Evolutionary conservation across 106 monocot genomes (phyloP), one percentile per base, ranked within the genome.

Genomic region (Alisma plantagoaquatica): DNA sequence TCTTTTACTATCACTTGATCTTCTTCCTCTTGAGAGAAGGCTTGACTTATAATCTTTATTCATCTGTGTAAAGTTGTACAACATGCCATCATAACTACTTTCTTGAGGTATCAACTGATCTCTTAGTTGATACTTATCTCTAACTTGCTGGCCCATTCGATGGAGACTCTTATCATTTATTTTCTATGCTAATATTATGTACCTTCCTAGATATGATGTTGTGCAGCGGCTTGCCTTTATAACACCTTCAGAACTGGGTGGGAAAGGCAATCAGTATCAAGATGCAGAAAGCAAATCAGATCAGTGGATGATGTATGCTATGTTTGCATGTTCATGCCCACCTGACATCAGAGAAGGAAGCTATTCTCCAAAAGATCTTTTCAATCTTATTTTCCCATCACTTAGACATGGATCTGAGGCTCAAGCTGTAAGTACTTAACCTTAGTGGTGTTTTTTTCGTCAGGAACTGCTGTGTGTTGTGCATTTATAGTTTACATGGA

Each of bases 241-340:
- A 51, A 98, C 98, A 29, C 76, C 90, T 45, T 32, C 71, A 3
- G 98, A 98, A 27, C 65, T 98, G 47, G 98, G 98, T 38, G 98
- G 98, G 46, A 98, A 82, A 59, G 85, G 90, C 59, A 57, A 85
- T 76, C 89, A 78, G 31, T 65, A 76, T 32, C 84, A 67, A 66
- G 98, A 98, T 65, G 55, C 69, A 23, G 98, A 98, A 57, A 77
- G 49, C 62, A 98, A 98, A 61, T 60, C 79, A 22, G 98, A 98
- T 46, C 98, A 98, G 35, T 98, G 98, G 98, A 46, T 90, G 29
- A 89, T 90, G 76, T 98, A 90, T 74, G 74, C 90, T 0, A 90
- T 86, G 78, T 98, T 98, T 79, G 79, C 82, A 43, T 98, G 98
- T 65, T 81, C 98, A 27, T 90, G 82, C 45, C 85, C 85, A 50